Evolutionary conservation across 2,329 filamentous ascomycete species (phyloP).

Genomic region (Penicillium occitanis): DNA sequence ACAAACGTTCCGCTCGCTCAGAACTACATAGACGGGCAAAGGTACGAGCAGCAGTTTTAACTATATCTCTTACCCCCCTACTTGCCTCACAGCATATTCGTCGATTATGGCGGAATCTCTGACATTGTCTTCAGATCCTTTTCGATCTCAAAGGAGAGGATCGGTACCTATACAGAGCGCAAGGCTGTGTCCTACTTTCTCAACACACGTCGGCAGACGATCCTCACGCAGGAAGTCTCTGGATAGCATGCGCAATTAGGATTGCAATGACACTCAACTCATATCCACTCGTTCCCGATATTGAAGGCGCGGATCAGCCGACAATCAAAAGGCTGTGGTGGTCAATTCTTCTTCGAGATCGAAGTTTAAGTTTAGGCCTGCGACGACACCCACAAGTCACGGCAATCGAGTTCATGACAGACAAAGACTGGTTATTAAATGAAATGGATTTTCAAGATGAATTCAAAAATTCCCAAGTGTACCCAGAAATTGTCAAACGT

Average conservation of each 20-base stretch:
- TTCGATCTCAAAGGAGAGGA: not conserved
- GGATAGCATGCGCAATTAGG: constrained; percentile 54
- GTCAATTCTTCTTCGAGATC: constrained; percentile 56
- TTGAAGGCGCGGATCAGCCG: constrained; percentile 34
- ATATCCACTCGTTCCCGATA: constrained; percentile 34
- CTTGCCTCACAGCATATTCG: not conserved
- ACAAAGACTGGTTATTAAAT: not conserved
- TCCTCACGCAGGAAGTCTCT: constrained; percentile 36
- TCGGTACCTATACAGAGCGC: constrained; percentile 28
- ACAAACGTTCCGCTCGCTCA: not conserved
- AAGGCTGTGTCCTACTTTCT: constrained; percentile 34
- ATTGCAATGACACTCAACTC: not conserved
- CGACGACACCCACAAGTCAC: constrained; percentile 55
- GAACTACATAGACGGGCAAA: not conserved
- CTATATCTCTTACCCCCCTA: not conserved
- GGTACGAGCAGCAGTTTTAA: not conserved
- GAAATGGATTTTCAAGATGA: not conserved
- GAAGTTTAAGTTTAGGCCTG: constrained; percentile 52
- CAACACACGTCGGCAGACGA: constrained; percentile 43
- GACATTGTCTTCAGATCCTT: not conserved
- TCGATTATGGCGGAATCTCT: not conserved
- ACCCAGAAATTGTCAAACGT: not conserved
- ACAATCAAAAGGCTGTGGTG: constrained; percentile 56
- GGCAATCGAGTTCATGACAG: constrained; percentile 49
- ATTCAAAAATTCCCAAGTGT: not conserved